Conservation (phyloP, 1,284 basidiomycete species). For the Cryptococcus sp. region DNA sequence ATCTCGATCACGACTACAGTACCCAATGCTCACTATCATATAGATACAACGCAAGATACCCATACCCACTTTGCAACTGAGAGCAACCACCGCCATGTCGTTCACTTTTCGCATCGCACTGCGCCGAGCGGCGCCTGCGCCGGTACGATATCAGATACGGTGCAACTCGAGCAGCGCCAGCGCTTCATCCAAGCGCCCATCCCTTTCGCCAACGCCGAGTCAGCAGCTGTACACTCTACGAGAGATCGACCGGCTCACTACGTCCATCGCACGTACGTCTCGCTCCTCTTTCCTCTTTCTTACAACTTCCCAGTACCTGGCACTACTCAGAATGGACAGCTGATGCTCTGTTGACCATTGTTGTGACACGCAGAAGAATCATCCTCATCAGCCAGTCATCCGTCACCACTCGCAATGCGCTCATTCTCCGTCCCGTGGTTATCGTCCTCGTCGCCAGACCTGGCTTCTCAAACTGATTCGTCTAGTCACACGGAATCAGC, state of each 20-base stretch:
- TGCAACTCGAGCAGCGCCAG: conserved; percentile 4
- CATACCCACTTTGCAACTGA: too few species aligned
- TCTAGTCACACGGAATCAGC: conserved; percentile 14
- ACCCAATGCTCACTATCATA: too few species aligned
- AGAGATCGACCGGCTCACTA: conserved; percentile 49
- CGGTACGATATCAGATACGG: not conserved
- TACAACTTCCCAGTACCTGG: not conserved
- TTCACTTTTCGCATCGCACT: not conserved
- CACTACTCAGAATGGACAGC: not conserved
- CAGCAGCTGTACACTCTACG: conserved; percentile 43
- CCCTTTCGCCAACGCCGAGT: conserved; percentile 22
- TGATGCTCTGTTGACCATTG: not conserved
- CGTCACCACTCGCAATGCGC: conserved; percentile 48
- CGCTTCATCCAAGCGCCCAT: not conserved
- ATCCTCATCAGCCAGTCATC: conserved; percentile 22
- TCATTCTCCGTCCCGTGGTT: conserved; percentile 45
- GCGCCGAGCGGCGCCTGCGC: conserved; percentile 1
- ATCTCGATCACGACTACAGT: too few species aligned
- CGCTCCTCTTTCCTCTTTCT: not conserved
- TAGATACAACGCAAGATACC: too few species aligned
- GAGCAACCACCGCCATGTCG: conserved; percentile 1
- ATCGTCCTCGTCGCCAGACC: conserved; percentile 35
- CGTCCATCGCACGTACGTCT: conserved; percentile 45
- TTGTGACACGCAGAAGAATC: conserved; percentile 28
- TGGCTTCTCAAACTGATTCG: conserved; percentile 21